Conservation (phyloP, 495 filamentous ascomycete genomes). For the Penicillium herquei region DNA sequence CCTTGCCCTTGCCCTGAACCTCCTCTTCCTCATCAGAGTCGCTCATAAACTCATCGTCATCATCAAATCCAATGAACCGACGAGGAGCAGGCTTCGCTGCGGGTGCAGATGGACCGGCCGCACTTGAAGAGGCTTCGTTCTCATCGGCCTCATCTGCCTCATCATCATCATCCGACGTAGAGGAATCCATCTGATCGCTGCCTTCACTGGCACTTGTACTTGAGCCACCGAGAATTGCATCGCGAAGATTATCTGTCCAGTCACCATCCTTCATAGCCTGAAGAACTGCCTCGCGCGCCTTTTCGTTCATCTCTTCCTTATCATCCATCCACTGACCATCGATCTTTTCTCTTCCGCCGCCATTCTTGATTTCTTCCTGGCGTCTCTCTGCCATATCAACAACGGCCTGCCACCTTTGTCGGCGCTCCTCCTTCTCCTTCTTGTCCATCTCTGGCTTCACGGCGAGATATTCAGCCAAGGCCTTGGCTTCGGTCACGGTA, state of each 20-base stretch:
- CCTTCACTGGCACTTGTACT: constrained; percentile 54
- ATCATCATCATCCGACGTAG: constrained; percentile 48
- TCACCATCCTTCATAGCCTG: constrained; percentile 66
- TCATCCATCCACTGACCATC: constrained; percentile 93
- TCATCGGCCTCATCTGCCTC: constrained; percentile 42
- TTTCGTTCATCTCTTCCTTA: constrained; percentile 79
- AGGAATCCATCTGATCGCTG: constrained; percentile 35
- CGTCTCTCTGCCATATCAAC: constrained; percentile 77
- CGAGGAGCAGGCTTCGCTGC: constrained; percentile 31
- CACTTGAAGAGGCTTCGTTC: constrained; percentile 18
- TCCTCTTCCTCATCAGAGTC: constrained; percentile 62
- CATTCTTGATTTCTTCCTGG: constrained; percentile 71
- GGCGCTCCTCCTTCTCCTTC: constrained; percentile 80
- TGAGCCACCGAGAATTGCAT: constrained; percentile 40
- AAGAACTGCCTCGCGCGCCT: constrained; percentile 79
- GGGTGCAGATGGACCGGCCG: constrained; percentile 27
- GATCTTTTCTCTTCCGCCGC: constrained; percentile 65
- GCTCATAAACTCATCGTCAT: constrained; percentile 88
- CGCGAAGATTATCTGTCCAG: constrained; percentile 50
- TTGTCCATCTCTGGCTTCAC: constrained; percentile 96
- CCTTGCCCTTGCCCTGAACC: constrained; percentile 44
- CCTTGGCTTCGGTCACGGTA: constrained; percentile 92
- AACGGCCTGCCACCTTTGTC: constrained; percentile 78
- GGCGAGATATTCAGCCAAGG: constrained; percentile 89
- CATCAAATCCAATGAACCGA: constrained; percentile 82